A percentile compares a stretch with the other conserved stretches of the same genome.
Conservation (phyloP, 2,329 filamentous ascomycete species). For the Phaeosphaeria sp. region DNA sequence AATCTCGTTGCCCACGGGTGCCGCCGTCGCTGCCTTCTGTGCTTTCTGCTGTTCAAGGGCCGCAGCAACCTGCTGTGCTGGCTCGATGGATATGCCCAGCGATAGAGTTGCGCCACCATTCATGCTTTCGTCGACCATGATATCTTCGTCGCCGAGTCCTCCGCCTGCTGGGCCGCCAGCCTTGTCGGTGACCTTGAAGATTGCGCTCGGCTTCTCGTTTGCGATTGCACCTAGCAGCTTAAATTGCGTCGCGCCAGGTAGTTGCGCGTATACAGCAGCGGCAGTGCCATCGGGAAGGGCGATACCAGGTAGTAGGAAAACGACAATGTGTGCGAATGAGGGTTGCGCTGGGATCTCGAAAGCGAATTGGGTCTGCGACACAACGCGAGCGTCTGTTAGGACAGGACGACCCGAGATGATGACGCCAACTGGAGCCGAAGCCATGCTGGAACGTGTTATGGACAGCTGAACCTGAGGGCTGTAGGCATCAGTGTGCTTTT, state of each 20-base stretch:
- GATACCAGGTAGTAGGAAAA: slow-evolving; percentile 85
- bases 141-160: slow-evolving; percentile 56
- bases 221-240: slow-evolving; percentile 88
- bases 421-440: slow-evolving; percentile 63
- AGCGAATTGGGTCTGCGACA: slow-evolving; percentile 67
- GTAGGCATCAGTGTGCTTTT: not conserved
- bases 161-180: slow-evolving; percentile 47
- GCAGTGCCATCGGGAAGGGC: slow-evolving; percentile 76
- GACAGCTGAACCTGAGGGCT: not conserved
- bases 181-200: slow-evolving; percentile 74
- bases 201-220: slow-evolving; percentile 87
- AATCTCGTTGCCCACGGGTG: slow-evolving; percentile 39
- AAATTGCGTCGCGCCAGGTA: slow-evolving; percentile 69
- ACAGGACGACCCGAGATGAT: slow-evolving; percentile 67
- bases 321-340: slow-evolving; percentile 75
- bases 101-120: slow-evolving; percentile 57
- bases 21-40: slow-evolving; percentile 41
- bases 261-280: slow-evolving; percentile 87
- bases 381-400: slow-evolving; percentile 62
- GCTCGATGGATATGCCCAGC: slow-evolving; percentile 84
- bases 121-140: slow-evolving; percentile 52
- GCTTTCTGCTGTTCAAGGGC: slow-evolving; percentile 69
- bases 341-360: slow-evolving; percentile 71
- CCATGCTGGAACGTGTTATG: slow-evolving; percentile 48
- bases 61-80: slow-evolving; percentile 72